Base-by-base conservation (phyloP, 495 filamentous ascomycete species). In the Penicillium maclennaniae region DNA sequence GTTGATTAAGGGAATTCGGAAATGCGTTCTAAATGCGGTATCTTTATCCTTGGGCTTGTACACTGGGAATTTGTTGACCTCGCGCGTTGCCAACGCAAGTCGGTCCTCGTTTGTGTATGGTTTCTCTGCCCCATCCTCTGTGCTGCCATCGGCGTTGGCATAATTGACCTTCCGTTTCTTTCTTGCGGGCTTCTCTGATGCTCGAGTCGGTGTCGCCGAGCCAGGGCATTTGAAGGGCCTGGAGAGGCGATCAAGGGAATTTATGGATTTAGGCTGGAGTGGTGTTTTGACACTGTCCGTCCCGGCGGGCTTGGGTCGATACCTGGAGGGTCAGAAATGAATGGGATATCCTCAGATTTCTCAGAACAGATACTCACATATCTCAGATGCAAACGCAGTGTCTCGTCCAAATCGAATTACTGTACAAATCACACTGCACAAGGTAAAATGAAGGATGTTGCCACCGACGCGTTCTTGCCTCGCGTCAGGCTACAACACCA, bases 141-240 rank as follows among this genome's bases (percentile, higher is more conserved):
- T 76, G 37, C 57, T 67, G 34, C 83, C 89, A 67, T 92, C 92
- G 17, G 89, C 88, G 41, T 85, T 88, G 36, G 82, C 81, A 71
- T 99, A 99, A 61, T 89, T 89, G 44, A 99, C 82, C 75, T 89
- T 97, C 49, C 91, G 80, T 58, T 85, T 78, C 69, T 99, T 99
- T 36, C 93, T 80, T 14, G 85, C 74, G 3, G 95, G 95, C 38
- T 95, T 87, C 8, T 89, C 88, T 1, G 87, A 87, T n/a, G 79
- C 71, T 27, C 89, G 81, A 23, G 79, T 83, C 0, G 82, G 75
- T 0, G 80, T 86, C 7, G 89, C 88, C 8, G 87, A 85, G 23
- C 91, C 89, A 14, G 93, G 93, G 56, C 92, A 97, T 81, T 87
- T 93, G 73, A 99, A 99, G 3, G 93, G 93, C 59, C 84, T 89